These are phyloP conservation scores for Agapanthus africanus DNA, from an alignment of 106 monocot species.

Conservation along the genomic window DNA sequence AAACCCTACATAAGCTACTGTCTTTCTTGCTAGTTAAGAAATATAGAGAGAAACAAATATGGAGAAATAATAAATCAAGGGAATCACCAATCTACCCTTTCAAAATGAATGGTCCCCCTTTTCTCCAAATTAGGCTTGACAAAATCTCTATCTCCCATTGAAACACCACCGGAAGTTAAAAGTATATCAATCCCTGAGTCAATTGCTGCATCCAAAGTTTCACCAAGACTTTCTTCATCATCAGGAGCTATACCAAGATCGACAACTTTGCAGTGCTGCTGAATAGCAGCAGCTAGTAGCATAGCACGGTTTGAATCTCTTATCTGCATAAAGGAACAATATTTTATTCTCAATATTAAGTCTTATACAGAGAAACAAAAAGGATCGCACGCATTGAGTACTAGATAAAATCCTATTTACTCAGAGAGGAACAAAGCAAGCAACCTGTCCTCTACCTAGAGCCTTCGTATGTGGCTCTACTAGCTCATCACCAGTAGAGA, in stretches of 20 bases:
- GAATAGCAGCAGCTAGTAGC: conserved; percentile 69
- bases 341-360: background rate
- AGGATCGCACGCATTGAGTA: background rate
- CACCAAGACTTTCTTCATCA: conserved; percentile 49
- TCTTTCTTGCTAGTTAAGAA: background rate
- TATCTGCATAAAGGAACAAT: conserved; percentile 43
- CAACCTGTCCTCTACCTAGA: conserved; percentile 71
- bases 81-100: conserved; percentile 37
- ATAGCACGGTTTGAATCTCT: conserved; percentile 93
- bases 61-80: background rate
- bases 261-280: conserved; percentile 70
- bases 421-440: conserved; percentile 3
- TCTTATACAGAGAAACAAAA: conserved; percentile 1
- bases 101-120: conserved; percentile 66
- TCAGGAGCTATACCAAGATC: conserved; percentile 84
- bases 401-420: background rate
- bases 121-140: conserved; percentile 75
- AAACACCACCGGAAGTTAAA: conserved; percentile 89
- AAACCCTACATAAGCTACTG: background rate
- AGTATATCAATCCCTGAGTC: conserved; percentile 63
- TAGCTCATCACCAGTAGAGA: conserved; percentile 91
- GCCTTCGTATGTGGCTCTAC: conserved; percentile 56
- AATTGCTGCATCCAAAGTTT: conserved; percentile 38
- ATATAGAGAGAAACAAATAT: background rate
- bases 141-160: conserved; percentile 93